Percentiles rank a stretch among this genome's conserved stretches.
Conservation (phyloP, 495 filamentous ascomycete species). For the Wilcoxina mikolae region DNA sequence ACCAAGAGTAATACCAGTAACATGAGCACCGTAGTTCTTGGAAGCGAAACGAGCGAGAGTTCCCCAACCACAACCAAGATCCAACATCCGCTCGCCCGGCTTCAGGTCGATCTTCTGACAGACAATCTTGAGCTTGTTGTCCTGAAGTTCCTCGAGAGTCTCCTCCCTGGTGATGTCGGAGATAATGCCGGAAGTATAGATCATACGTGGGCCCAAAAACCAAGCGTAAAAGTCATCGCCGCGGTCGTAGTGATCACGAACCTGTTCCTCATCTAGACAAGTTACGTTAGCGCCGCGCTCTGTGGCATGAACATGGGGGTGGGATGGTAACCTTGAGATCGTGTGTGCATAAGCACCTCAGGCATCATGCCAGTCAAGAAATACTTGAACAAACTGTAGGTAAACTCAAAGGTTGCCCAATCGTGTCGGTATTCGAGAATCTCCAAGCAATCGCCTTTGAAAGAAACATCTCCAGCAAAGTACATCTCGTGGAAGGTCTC, state of each 20-base stretch:
- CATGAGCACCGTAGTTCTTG: slow-evolving; percentile 61
- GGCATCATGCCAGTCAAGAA: slow-evolving; percentile 58
- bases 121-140: slow-evolving; percentile 74
- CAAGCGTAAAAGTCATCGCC: slow-evolving; percentile 81
- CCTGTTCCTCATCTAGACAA: slow-evolving; percentile 62
- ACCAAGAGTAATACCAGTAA: slow-evolving; percentile 66
- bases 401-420: slow-evolving; percentile 75
- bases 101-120: slow-evolving; percentile 72
- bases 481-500: slow-evolving; percentile 83
- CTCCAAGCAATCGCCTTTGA: slow-evolving; percentile 71
- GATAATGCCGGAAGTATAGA: slow-evolving; percentile 76
- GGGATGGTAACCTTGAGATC: slow-evolving; percentile 46
- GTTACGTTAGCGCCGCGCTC: slow-evolving; percentile 5
- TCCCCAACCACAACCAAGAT: slow-evolving; percentile 81
- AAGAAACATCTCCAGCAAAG: slow-evolving; percentile 70
- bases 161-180: slow-evolving; percentile 61
- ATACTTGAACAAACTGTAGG: slow-evolving; percentile 50
- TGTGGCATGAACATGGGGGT: background rate
- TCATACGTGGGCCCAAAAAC: slow-evolving; percentile 83
- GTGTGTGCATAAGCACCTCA: slow-evolving; percentile 65
- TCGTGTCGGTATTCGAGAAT: slow-evolving; percentile 73
- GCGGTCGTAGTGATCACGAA: slow-evolving; percentile 74
- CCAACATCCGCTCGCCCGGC: slow-evolving; percentile 55
- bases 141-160: slow-evolving; percentile 68
- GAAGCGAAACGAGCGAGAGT: slow-evolving; percentile 68